Conservation (phyloP, 1,139 yeast genomes). For the Lodderomyces oxycetoniae region DNA sequence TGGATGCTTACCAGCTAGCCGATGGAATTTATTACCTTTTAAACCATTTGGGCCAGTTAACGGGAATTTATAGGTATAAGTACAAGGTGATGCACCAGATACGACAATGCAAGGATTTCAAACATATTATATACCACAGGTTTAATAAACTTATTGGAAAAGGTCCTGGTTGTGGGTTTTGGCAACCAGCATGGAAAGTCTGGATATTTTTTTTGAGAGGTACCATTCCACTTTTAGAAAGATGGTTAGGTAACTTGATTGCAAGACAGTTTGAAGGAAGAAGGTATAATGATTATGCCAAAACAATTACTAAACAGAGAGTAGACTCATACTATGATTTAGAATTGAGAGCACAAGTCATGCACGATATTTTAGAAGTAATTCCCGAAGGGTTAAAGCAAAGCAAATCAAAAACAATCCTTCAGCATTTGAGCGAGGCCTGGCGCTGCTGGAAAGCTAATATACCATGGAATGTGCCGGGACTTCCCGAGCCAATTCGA, state of each 20-base stretch:
- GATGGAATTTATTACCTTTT: conserved; percentile 89
- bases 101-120: conserved; percentile 89
- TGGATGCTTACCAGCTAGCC: conserved; percentile 90
- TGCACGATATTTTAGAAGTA: conserved; percentile 95
- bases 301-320: conserved; percentile 92
- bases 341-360: conserved; percentile 88
- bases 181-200: conserved; percentile 99
- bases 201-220: conserved; percentile 95
- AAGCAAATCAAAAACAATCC: conserved; percentile 76
- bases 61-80: conserved; percentile 95
- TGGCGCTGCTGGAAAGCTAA: conserved; percentile 99
- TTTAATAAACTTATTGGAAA: conserved; percentile 84
- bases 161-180: conserved; percentile 98
- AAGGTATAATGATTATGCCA: conserved; percentile 84
- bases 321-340: conserved; percentile 92
- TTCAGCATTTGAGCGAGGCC: conserved; percentile 95
- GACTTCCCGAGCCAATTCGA: conserved; percentile 87
- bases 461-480: conserved; percentile 97
- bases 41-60: conserved; percentile 90
- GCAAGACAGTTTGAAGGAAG: conserved; percentile 97
- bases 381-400: conserved; percentile 93
- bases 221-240: conserved; percentile 82
- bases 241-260: conserved; percentile 91
- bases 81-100: conserved; percentile 98
- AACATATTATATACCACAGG: conserved; percentile 80